Evolutionary conservation across 2,329 filamentous ascomycete genomes (phyloP), one percentile per base, ranked within the genome.

Genomic region (Phyllosticta capitalensis): DNA sequence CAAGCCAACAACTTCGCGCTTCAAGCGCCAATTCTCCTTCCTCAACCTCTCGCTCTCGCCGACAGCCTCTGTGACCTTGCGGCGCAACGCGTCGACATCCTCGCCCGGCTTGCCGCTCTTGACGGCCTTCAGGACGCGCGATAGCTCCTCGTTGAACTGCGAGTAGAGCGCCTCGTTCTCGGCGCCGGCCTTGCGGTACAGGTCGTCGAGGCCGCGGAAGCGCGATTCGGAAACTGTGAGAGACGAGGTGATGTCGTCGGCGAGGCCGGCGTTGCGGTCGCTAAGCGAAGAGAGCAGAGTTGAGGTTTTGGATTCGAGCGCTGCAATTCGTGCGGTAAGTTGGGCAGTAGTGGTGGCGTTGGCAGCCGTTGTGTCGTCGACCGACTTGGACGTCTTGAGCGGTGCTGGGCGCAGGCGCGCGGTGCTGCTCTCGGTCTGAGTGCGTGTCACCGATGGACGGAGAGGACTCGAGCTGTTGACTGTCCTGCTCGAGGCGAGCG

Each of bases 151-250:
- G 67, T 96, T 96, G 78, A 96, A 96, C 62, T 86, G 87, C 65
- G 92, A 88, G 72, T 96, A 96, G 59, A 97, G 79, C 28, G 92
- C 83, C 74, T 96, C 92, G 67, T 96, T 97, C 77, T 97, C 92
- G 0, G 90, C 89, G 66, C 86, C 90, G 17, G 86, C 83, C 68
- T 96, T 90, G 64, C 90, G 88, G 75, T 95, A 95, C 56, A 96
- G 77, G 73, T 95, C 89, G 70, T 96, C 92, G 57, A 96, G 83
- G 49, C 88, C 87, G 66, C 86, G 88, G 61, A 87, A 86, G 66
- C 94, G 92, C 61, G 81, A 82, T 70, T 96, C 91, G 14, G 83
- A 85, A 1, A 90, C 84, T 66, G 83, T 81, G 14, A 96, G 78
- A 1, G 85, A 86, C 20, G 78, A 83, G 50, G 90, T 84, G 65